Conservation (phyloP, 1,139 yeast genomes). For the Pichia sp. region DNA sequence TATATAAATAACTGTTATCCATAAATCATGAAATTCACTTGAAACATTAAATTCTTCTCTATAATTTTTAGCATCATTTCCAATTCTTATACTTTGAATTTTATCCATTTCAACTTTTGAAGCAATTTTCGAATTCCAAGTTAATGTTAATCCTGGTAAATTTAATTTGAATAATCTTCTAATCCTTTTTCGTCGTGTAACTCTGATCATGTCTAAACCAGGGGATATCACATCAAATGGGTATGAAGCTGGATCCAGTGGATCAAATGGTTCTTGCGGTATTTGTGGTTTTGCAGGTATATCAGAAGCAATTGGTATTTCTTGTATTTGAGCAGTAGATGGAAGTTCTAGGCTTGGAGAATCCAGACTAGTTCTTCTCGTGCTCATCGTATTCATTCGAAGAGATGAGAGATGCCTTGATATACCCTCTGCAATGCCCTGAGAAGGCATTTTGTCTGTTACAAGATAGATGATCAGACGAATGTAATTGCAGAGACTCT, state of each 20-base stretch:
- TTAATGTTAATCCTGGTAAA: conserved; percentile 3
- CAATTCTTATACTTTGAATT: conserved; percentile 57
- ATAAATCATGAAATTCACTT: conserved; percentile 53
- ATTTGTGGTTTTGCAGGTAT: not conserved
- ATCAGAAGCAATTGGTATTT: not conserved
- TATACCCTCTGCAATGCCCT: conserved; percentile 4
- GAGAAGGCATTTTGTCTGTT: conserved; percentile 4
- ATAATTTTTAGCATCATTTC: conserved; percentile 70
- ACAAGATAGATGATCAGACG: not conserved
- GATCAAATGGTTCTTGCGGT: conserved; percentile 3
- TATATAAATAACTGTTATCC: conserved; percentile 74
- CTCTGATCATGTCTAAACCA: conserved; percentile 20
- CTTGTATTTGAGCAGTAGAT: not conserved
- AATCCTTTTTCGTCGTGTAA: conserved; percentile 9
- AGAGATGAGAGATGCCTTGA: conserved; percentile 9
- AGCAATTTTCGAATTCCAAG: conserved; percentile 11
- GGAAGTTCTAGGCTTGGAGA: not conserved
- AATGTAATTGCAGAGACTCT: too few species aligned
- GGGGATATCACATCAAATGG: conserved; percentile 10
- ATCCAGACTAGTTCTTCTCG: not conserved
- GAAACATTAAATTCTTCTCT: conserved; percentile 78
- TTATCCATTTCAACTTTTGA: conserved; percentile 9
- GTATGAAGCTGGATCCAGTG: conserved; percentile 7
- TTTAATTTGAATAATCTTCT: conserved; percentile 6
- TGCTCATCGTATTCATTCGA: conserved; percentile 2